These are phyloP conservation scores for Coprinopsis sp. DNA, from an alignment of 768 basidiomycete genomes.

Conservation along the genomic window DNA sequence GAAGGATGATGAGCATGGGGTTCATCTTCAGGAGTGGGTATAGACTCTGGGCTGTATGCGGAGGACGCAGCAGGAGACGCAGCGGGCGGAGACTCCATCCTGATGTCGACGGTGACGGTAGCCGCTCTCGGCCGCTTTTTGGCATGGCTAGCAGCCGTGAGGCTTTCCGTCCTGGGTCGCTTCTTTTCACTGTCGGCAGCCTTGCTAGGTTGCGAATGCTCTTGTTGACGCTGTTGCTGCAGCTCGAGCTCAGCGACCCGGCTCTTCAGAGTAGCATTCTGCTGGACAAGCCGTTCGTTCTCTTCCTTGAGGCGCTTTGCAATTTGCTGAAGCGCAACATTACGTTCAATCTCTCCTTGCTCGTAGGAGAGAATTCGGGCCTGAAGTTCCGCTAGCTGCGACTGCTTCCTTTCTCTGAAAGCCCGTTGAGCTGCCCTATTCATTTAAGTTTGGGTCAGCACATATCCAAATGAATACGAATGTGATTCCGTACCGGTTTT, in stretches of 20 bases:
- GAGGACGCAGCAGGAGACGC: constrained; percentile 1
- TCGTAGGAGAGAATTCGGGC: constrained; percentile 82
- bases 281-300: constrained; percentile 67
- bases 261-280: constrained; percentile 60
- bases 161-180: constrained; percentile 52
- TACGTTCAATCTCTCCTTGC: constrained; percentile 87
- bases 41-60: constrained; percentile 2
- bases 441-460: constrained; percentile 7
- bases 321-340: constrained; percentile 76
- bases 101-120: constrained; percentile 22
- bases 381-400: constrained; percentile 83
- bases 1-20: constrained; percentile 26
- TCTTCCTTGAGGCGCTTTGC: constrained; percentile 86
- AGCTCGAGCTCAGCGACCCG: constrained; percentile 40
- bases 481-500: constrained; percentile 54
- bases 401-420: constrained; percentile 85
- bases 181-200: constrained; percentile 44
- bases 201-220: background rate
- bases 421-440: constrained; percentile 82
- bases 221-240: constrained; percentile 20
- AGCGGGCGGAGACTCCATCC: constrained; percentile 16
- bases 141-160: constrained; percentile 21
- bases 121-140: constrained; percentile 35
- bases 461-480: background rate
- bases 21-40: constrained; percentile 1